Percentiles rank a stretch among this genome's conserved stretches.
Conservation (phyloP, 108 stramenopile species). For the Schizochytrium sp. region DNA sequence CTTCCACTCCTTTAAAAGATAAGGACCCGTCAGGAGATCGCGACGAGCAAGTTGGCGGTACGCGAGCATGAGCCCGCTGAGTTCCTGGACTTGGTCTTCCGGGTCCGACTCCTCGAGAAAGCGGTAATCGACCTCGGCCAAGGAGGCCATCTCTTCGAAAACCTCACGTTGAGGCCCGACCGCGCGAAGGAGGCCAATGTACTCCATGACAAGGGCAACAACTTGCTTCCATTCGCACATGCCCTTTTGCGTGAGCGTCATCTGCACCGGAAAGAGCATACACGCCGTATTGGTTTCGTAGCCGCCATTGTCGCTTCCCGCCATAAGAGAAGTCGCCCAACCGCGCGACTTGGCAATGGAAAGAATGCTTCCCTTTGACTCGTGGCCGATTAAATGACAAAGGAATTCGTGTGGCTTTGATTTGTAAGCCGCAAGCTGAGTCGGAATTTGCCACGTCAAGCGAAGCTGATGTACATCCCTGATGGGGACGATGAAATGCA, state of each 20-base stretch:
- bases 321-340: slow-evolving; percentile 60
- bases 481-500: slow-evolving; percentile 71
- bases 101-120: slow-evolving; percentile 17
- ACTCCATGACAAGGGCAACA: slow-evolving; percentile 17
- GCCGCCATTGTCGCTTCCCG: slow-evolving; percentile 49
- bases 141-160: not conserved
- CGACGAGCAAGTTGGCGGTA: not conserved
- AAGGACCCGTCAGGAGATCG: not conserved
- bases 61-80: not conserved
- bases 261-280: slow-evolving; percentile 52
- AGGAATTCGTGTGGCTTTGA: slow-evolving; percentile 69
- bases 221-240: not conserved
- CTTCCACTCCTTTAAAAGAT: not conserved
- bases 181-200: not conserved
- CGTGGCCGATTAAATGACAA: slow-evolving; percentile 88
- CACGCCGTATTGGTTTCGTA: slow-evolving; percentile 59
- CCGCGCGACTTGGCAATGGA: slow-evolving; percentile 62
- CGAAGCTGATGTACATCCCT: slow-evolving; percentile 67
- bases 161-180: slow-evolving; percentile 7
- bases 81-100: not conserved
- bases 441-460: slow-evolving; percentile 77
- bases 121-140: not conserved
- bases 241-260: slow-evolving; percentile 61
- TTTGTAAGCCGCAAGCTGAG: slow-evolving; percentile 30
- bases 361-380: slow-evolving; percentile 79